Evolutionary conservation across 345 rosid species (phyloP).

Genomic region (Linum trigynum): DNA sequence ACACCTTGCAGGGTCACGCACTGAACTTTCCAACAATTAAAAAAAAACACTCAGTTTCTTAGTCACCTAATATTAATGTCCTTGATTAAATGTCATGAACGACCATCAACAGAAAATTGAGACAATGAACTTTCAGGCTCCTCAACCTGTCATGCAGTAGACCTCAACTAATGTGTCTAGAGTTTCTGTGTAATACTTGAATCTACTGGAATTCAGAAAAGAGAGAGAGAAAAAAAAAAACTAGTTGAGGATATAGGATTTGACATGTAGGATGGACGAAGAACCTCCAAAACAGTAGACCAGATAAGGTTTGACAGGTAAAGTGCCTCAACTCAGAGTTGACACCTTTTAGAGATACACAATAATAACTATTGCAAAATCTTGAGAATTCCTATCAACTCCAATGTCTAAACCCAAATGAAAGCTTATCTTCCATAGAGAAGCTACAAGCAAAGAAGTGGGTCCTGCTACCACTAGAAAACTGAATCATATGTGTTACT

Average conservation of each 20-base stretch:
- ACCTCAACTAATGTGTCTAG: not conserved
- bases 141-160: too few relatives aligned
- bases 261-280: too few relatives aligned
- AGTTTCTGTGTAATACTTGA: not conserved
- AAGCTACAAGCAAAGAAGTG: too few relatives aligned
- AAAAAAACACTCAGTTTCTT: not conserved
- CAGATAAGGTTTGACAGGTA: too few relatives aligned
- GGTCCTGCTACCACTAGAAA: not conserved
- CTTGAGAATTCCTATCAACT: too few relatives aligned
- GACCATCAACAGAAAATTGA: not conserved
- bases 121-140: too few relatives aligned
- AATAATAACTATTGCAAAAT: not conserved
- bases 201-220: not conserved
- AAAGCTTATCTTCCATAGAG: too few relatives aligned
- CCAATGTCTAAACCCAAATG: too few relatives aligned
- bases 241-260: not conserved
- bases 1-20: not conserved
- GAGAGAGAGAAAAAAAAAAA: not conserved
- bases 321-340: not conserved
- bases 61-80: not conserved
- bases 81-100: not conserved
- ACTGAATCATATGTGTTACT: too few relatives aligned
- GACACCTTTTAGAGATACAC: not conserved
- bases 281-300: too few relatives aligned
- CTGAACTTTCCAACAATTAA: not conserved